Evolutionary conservation across 2,329 filamentous ascomycete species (phyloP), one percentile per base, ranked within the genome.

Genomic region (Aspergillus latus): DNA sequence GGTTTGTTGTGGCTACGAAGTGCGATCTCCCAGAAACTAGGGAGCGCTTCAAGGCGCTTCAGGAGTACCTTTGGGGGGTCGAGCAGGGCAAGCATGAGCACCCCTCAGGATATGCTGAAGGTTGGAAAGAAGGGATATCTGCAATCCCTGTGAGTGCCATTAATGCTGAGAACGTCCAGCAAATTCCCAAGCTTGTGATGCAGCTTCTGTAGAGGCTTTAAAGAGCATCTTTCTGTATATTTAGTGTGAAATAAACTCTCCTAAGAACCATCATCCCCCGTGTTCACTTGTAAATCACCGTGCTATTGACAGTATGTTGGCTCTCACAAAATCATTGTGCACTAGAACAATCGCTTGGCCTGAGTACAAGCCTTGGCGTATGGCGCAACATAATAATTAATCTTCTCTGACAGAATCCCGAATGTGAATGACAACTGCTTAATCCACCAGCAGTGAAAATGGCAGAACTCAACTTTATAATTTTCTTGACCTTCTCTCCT

Each of bases 1-100:
- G 94, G 94, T 94, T 96, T 67, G 92, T 97, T 4, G 86, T 97
- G 43, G 93, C 90, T 1, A 97, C 92, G 16, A 97, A 97, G 75
- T 92, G 90, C 0, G 93, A 97, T 71, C 72, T 96, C 53, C 84
- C 87, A 2, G 83, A 82, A 2, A 96, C 94, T 1, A 84, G 92
- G 71, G 82, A 85, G 26, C 95, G 94, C 69, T 99, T 90, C 71
- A 74, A 73, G 36, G 74, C 77, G 50, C 76, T 99, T 63, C 85
- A 86, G 62, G 74, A 76, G 7, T 96, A 97, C 72, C 75, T 99
- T 3, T 79, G 82, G 4, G 77, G 76, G 3, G 81, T 97, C 26
- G 83, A 83, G 50, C 77, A 76, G 0, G 87, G 88, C 1, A 74
- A 77, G 16, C 80, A 82, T 56, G 78, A 81, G 29, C 93, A 97